phyloP scores from a whole-genome alignment of 495 filamentous ascomycete genomes.

The Parathielavia appendiculata region DNA sequence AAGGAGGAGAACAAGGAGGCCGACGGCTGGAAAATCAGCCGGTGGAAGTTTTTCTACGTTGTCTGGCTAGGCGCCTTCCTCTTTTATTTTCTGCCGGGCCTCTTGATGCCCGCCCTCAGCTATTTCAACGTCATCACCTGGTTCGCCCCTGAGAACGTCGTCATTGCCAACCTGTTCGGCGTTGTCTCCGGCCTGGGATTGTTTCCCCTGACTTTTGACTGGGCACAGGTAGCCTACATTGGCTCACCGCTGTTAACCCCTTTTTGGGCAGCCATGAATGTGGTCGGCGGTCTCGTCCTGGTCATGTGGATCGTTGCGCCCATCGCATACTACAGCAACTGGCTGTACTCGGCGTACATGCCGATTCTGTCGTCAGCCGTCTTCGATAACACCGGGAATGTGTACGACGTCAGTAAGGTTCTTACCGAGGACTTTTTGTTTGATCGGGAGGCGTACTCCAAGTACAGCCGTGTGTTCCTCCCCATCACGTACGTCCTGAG shows the following conservation, averaged over 20 bases:
- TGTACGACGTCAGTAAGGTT: slow-evolving; percentile 71
- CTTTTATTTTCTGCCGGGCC: slow-evolving; percentile 84
- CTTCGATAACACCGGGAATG: slow-evolving; percentile 73
- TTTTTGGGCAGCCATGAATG: slow-evolving; percentile 89
- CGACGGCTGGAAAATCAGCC: slow-evolving; percentile 76
- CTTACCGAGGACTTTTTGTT: slow-evolving; percentile 67
- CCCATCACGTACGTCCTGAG: slow-evolving; percentile 78
- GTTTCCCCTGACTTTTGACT: slow-evolving; percentile 87
- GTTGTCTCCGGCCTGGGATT: slow-evolving; percentile 79
- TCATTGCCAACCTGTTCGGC: slow-evolving; percentile 78
- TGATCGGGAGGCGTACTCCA: slow-evolving; percentile 62
- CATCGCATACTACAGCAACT: slow-evolving; percentile 72
- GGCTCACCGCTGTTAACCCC: slow-evolving; percentile 81
- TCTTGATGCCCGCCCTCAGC: slow-evolving; percentile 79
- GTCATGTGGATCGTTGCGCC: slow-evolving; percentile 90
- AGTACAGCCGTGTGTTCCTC: slow-evolving; percentile 74
- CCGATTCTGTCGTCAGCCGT: slow-evolving; percentile 70
- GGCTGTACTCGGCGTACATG: slow-evolving; percentile 73
- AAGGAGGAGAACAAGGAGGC: slow-evolving; percentile 73
- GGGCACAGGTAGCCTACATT: slow-evolving; percentile 89
- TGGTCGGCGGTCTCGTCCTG: slow-evolving; percentile 74
- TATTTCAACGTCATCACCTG: slow-evolving; percentile 89
- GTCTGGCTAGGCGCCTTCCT: slow-evolving; percentile 59
- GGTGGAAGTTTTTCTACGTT: slow-evolving; percentile 76
- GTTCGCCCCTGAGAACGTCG: slow-evolving; percentile 75